Evolutionary conservation across 2,329 filamentous ascomycete species (phyloP), one percentile per base, ranked within the genome.

Genomic region (Trichoderma atrobrunneum): DNA sequence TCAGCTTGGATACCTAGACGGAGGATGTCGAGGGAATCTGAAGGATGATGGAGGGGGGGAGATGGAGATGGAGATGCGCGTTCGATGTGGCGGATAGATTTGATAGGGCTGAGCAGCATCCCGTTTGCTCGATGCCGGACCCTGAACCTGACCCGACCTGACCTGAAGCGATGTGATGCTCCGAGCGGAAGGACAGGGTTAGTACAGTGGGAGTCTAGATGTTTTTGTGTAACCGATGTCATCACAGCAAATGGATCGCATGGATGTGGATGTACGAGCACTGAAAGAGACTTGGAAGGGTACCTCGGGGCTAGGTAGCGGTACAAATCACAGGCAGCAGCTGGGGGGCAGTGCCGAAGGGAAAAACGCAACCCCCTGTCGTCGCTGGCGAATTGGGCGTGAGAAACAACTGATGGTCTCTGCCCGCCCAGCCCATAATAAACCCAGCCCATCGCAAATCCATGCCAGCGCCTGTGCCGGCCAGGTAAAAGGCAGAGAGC

Each of bases 301-400:
- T 51, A 51, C 43, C 11, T 51, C n/a, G 4, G n/a, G n/a, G 43
- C 43, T 21, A 51, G 56, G 28, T 34, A 30, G 28, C 56, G 56
- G 28, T 24, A 21, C 28, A 51, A 51, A 24, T 18, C 14, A 34
- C 65, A 68, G 65, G 65, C 65, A 68, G 65, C 65, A 60, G 65
- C 65, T 60, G 54, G 65, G 65, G 65, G 65, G 65, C 65, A 51
- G 65, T 68, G 65, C 65, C 65, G 65, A 26, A 68, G 51, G 56
- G 56, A 56, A 59, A 8, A 51, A 51, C 26, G 39, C 36, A 51
- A 51, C 65, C 65, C 65, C 64, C 36, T 59, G 65, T 24, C 10
- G 7, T 2, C 2, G 24, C 56, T 34, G 57, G 65, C 65, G 54
- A 60, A 68, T 68, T 43, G 54, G 34, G 24, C 54, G 65, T 60